Conservation (phyloP, 768 basidiomycete species). For the Baorangia bicolor region DNA sequence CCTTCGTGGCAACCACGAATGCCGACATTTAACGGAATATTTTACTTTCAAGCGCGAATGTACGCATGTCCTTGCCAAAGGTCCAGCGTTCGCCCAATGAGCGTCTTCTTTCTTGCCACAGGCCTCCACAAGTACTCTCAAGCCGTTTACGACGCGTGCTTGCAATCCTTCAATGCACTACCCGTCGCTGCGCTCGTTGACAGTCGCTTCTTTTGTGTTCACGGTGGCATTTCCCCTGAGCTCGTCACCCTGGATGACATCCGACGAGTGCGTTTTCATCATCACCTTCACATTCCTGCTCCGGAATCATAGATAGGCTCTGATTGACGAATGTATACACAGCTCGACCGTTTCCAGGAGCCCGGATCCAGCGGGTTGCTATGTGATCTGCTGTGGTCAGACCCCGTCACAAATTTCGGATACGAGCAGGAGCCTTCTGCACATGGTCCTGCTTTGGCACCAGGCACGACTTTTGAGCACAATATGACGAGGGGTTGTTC, state of each 20-base stretch:
- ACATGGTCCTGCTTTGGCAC: slow-evolving; percentile 52
- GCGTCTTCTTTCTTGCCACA: slow-evolving; percentile 16
- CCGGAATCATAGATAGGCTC: neutral
- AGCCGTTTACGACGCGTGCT: slow-evolving; percentile 87
- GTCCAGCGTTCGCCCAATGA: slow-evolving; percentile 1
- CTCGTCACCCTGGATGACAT: slow-evolving; percentile 79
- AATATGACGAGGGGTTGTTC: slow-evolving; percentile 90
- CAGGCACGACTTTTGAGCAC: slow-evolving; percentile 65
- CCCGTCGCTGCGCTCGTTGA: slow-evolving; percentile 93
- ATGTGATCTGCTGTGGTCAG: slow-evolving; percentile 96
- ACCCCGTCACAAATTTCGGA: slow-evolving; percentile 88
- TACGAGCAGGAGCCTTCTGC: slow-evolving; percentile 61
- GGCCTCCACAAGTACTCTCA: slow-evolving; percentile 32
- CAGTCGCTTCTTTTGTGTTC: slow-evolving; percentile 94
- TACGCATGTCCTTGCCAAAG: slow-evolving; percentile 39
- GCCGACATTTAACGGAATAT: slow-evolving; percentile 93
- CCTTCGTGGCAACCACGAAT: slow-evolving; percentile 96
- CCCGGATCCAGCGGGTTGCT: slow-evolving; percentile 89
- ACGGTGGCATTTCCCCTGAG: slow-evolving; percentile 92
- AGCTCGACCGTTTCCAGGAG: slow-evolving; percentile 93
- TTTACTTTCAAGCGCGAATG: slow-evolving; percentile 99
- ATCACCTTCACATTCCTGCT: neutral
- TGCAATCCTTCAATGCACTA: slow-evolving; percentile 85
- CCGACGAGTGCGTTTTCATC: slow-evolving; percentile 45
- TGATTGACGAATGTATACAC: slow-evolving; percentile 11